These are phyloP conservation scores for Penicillium samsonianum DNA, from an alignment of 495 filamentous ascomycete species.

Conservation along the genomic window DNA sequence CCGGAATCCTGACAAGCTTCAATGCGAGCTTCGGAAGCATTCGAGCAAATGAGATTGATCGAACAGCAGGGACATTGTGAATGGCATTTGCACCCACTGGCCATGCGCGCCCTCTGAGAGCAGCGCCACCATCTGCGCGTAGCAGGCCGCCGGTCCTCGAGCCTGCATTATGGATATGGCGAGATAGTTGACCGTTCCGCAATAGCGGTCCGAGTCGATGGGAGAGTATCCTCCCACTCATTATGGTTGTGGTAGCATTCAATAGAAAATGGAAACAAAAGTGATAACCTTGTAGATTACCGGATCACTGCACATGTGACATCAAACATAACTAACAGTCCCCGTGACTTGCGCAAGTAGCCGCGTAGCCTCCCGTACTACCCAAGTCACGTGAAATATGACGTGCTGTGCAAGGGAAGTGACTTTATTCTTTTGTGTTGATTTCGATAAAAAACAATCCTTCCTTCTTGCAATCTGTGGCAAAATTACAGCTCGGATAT, in stretches of 20 bases:
- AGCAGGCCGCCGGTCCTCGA: constrained; percentile 67
- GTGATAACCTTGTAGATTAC: constrained; percentile 26
- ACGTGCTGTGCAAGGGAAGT: constrained; percentile 40
- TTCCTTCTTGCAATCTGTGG: constrained; percentile 3
- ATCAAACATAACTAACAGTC: constrained; percentile 23
- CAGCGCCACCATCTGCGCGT: constrained; percentile 61
- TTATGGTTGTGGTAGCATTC: constrained; percentile 50
- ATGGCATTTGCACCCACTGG: constrained; percentile 72
- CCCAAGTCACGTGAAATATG: constrained; percentile 41
- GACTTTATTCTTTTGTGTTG: constrained; percentile 18
- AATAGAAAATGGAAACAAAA: constrained; percentile 25
- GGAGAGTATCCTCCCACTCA: constrained; percentile 83
- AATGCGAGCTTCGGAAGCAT: constrained; percentile 84
- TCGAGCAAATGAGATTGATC: constrained; percentile 82
- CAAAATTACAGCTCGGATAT: background rate
- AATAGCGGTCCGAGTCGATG: constrained; percentile 67
- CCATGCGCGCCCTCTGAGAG: constrained; percentile 66
- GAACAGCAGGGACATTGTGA: constrained; percentile 76
- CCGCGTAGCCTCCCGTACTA: constrained; percentile 37
- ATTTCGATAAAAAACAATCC: constrained; percentile 8
- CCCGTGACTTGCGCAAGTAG: constrained; percentile 45
- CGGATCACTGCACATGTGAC: constrained; percentile 22
- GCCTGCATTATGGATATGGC: constrained; percentile 64
- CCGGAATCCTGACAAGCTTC: constrained; percentile 84
- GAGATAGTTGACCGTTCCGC: constrained; percentile 61